These are phyloP conservation scores for Oxyria digyna DNA, from an alignment of 148 eudicot genomes.

Conservation along the genomic window DNA sequence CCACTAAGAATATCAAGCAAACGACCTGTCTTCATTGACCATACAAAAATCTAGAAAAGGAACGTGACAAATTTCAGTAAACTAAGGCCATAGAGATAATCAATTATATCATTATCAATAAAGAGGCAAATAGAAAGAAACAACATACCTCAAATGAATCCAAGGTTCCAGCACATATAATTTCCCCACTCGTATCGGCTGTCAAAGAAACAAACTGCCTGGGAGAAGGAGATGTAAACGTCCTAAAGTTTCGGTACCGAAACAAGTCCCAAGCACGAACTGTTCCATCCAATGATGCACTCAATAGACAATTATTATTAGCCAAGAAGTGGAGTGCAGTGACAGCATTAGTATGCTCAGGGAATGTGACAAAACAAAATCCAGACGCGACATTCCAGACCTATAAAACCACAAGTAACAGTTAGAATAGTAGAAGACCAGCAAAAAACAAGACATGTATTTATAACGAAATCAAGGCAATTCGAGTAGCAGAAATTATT, in stretches of 20 bases:
- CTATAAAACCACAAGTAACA: slow-evolving; percentile 33
- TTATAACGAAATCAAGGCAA: neutral
- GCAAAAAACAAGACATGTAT: no score
- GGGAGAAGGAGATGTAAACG: no score
- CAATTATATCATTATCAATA: neutral
- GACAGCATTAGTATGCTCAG: slow-evolving; percentile 95
- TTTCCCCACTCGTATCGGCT: no score
- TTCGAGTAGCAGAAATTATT: neutral
- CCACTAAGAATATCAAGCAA: no score
- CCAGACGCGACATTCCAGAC: slow-evolving; percentile 95
- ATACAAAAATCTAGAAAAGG: slow-evolving; percentile 66
- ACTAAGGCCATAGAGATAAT: slow-evolving; percentile 6
- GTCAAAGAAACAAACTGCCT: no score
- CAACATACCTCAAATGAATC: no score
- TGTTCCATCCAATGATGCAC: slow-evolving; percentile 97
- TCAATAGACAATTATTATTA: slow-evolving; percentile 67
- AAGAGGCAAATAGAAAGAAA: no score
- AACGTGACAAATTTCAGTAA: slow-evolving; percentile 2
- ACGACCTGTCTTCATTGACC: slow-evolving; percentile 98
- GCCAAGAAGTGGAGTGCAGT: slow-evolving; percentile 88
- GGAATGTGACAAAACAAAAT: slow-evolving; percentile 80
- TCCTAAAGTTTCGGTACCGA: slow-evolving; percentile 83
- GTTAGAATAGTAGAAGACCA: no score
- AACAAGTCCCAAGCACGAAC: slow-evolving; percentile 95
- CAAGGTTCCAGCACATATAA: no score